A percentile compares a stretch with the other conserved stretches of the same genome.
These are phyloP conservation scores for Oryza nivara DNA, from an alignment of 176 grass and related monocot genomes.

Conservation along the genomic window DNA sequence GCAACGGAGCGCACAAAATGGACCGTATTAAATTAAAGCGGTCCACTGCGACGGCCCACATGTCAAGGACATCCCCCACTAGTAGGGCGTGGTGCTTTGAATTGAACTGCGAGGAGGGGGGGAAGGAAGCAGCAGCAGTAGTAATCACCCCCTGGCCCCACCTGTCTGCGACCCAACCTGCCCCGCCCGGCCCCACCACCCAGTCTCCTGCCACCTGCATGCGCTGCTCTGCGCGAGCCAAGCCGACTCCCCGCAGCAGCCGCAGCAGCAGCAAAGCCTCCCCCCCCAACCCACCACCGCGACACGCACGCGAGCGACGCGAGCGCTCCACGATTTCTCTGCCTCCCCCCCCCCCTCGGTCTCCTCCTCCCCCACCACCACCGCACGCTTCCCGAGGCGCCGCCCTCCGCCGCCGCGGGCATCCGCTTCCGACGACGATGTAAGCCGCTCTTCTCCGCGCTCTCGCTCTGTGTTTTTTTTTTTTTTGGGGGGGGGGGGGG, in stretches of 20 bases:
- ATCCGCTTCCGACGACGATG: constrained; percentile 10
- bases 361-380: neutral
- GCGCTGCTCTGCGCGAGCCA: constrained; percentile 16
- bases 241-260: too few species aligned
- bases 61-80: neutral
- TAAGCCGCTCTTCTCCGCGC: constrained; percentile 12
- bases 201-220: constrained; percentile 17
- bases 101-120: neutral
- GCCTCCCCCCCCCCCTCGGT: neutral
- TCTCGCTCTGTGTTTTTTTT: neutral
- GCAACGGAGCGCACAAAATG: neutral
- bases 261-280: neutral
- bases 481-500: neutral
- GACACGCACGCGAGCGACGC: neutral
- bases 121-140: neutral
- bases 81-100: neutral
- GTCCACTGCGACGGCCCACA: neutral
- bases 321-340: constrained; percentile 34
- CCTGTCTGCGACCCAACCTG: neutral
- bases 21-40: neutral
- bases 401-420: neutral
- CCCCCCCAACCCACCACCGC: neutral
- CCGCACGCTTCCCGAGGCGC: constrained; percentile 51
- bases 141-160: neutral
- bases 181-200: neutral